Percentiles rank a stretch among this genome's conserved stretches.
Evolutionary conservation across 306 rosid species (phyloP).

Genomic region (Quillaja saponaria): DNA sequence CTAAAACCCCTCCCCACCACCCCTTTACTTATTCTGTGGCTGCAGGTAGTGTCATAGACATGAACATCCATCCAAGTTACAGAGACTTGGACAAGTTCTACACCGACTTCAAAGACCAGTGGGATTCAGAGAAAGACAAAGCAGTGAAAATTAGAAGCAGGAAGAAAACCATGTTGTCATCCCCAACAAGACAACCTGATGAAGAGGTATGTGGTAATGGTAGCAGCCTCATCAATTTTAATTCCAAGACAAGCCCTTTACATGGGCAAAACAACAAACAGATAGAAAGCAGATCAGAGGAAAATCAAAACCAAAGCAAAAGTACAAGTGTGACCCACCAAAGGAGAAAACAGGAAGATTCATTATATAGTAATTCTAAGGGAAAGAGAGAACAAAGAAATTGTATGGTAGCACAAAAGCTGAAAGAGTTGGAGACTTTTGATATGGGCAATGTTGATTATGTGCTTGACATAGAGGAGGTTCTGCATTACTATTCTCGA

Average conservation of each 20-base stretch:
- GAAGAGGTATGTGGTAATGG: slow-evolving; percentile 31
- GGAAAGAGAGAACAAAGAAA: slow-evolving; percentile 26
- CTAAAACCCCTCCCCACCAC: slow-evolving; percentile 52
- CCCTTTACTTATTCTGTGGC: slow-evolving; percentile 34
- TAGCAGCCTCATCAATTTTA: slow-evolving; percentile 29
- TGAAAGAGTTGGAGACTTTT: slow-evolving; percentile 75
- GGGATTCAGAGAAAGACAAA: slow-evolving; percentile 41
- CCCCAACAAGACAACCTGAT: slow-evolving; percentile 37
- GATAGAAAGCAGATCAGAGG: slow-evolving; percentile 33
- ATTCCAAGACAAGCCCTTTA: slow-evolving; percentile 27
- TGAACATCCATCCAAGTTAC: slow-evolving; percentile 31
- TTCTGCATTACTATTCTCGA: slow-evolving; percentile 81
- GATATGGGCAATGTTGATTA: slow-evolving; percentile 73
- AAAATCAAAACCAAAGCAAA: slow-evolving; percentile 13
- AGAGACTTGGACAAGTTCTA: slow-evolving; percentile 49
- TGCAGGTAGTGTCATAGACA: slow-evolving; percentile 16
- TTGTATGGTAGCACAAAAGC: slow-evolving; percentile 57
- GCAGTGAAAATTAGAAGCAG: slow-evolving; percentile 25
- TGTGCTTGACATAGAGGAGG: slow-evolving; percentile 80
- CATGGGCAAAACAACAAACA: slow-evolving; percentile 29
- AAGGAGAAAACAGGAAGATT: slow-evolving; percentile 34
- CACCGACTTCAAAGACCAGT: slow-evolving; percentile 39
- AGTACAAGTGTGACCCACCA: slow-evolving; percentile 24
- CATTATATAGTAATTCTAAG: not conserved
- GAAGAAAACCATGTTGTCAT: slow-evolving; percentile 22